Evolutionary conservation across 1,284 basidiomycete species (phyloP), one percentile per base, ranked within the genome.

Genomic region (Ganoderma multipileum): DNA sequence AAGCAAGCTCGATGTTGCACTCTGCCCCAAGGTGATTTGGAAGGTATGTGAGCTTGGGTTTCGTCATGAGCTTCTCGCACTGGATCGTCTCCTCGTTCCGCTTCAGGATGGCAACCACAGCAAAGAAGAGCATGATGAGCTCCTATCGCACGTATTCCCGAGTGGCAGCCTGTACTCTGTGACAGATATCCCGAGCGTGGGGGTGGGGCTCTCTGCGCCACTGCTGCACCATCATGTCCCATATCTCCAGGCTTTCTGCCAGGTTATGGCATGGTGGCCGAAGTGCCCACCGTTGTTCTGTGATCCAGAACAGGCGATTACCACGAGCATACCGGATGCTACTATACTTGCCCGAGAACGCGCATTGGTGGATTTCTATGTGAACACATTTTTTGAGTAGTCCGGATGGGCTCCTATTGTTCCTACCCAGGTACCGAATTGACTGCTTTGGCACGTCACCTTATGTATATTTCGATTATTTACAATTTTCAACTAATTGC

Each of bases 11-110:
- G 23, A 52, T 1, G 18, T 38, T 5, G 11, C n/a, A 8, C 39
- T 64, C 0, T 58, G 54, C n/a, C 55, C 60, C 8, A 16, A 11
- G 12, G 57, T 69, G 18, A 64, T 68, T 9, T 72, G 71, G 71
- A 68, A 70, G 30, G 36, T 72, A 7, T 52, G 61, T 39, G 66
- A 72, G 33, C 63, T 72, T 5, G 71, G 68, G 1, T 72, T 72
- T 28, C 63, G 66, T 2, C 39, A 64, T 26, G 68, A 72, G 52
- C 63, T 72, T 9, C 50, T 70, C 23, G 61, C 66, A 3, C 36
- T 72, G 11, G 71, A 72, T 54, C 54, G 63, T 0, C 55, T 65
- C 1, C 60, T 67, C 20, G 64, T 62, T 0, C 59, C 66, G 3
- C 3, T 4, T 20, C 39, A 59, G 9, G 20, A 41, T 1, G 58